Percentiles rank a stretch among this genome's conserved stretches.
Conservation (phyloP, 768 basidiomycete genomes). For the Termitomyces sp. region DNA sequence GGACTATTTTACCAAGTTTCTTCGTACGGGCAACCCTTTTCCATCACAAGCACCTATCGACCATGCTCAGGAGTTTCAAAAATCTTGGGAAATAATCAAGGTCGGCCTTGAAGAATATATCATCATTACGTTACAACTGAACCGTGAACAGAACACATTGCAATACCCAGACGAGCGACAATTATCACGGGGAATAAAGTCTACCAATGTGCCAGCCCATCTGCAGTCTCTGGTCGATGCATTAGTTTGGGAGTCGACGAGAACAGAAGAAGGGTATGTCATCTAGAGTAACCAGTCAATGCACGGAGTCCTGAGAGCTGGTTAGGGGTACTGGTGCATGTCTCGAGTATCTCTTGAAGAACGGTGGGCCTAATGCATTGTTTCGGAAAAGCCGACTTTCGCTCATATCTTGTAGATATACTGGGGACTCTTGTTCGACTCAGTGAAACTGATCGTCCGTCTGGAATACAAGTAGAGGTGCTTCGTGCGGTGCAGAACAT, state of each 20-base stretch:
- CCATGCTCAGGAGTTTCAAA: constrained; percentile 67
- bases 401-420: constrained; percentile 48
- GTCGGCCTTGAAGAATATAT: constrained; percentile 30
- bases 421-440: constrained; percentile 80
- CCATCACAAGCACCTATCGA: constrained; percentile 52
- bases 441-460: constrained; percentile 79
- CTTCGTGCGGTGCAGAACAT: constrained; percentile 85
- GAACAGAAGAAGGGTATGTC: constrained; percentile 83
- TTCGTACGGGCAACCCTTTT: constrained; percentile 41
- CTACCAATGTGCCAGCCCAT: constrained; percentile 75
- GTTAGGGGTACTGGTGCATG: constrained; percentile 81
- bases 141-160: constrained; percentile 62
- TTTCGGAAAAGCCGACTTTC: constrained; percentile 48
- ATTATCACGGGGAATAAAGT: constrained; percentile 70
- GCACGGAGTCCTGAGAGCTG: constrained; percentile 8
- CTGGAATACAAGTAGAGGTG: constrained; percentile 89
- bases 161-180: constrained; percentile 87
- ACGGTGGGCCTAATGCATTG: constrained; percentile 79
- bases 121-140: constrained; percentile 5
- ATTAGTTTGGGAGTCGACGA: constrained; percentile 79
- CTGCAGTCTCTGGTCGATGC: constrained; percentile 80
- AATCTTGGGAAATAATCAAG: constrained; percentile 72
- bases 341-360: constrained; percentile 84
- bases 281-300: background rate
- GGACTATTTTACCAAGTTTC: constrained; percentile 87